Evolutionary conservation across 129 eudicot species (phyloP), one percentile per base, ranked within the genome.

Genomic region (Logfia minima): DNA sequence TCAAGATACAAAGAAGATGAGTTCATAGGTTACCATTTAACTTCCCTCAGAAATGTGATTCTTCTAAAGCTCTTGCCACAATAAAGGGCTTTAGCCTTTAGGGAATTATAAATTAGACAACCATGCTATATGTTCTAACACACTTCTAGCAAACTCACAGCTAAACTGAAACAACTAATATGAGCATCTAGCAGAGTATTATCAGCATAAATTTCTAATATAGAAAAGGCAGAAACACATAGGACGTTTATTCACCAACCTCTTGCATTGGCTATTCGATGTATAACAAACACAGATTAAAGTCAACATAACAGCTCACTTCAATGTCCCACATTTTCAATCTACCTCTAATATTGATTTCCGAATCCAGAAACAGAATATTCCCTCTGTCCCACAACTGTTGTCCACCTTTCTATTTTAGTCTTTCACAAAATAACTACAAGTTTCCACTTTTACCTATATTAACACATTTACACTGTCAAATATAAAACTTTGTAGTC

Each of bases 301-400:
- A 17, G 4, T 18, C 3, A 24, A 26, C 65, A 41, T 10, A 9
- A 41, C 2, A 41, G 48, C 48, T 41, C 48, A 19, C 60, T 5
- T 48, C 31, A 13, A 43, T 24, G 22, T 66, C 17, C 48, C 71
- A 66, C 26, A 67, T 14, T n/a, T n/a, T 35, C 58, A 21, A 17
- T 55, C 65, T 64, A 72, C 67, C 35, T 53, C 31, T 31, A 32
- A 56, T 63, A 6, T 8, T 39, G 5, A 74, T 74, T 39, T 24
- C 78, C 59, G 39, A 60, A 74, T 74, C 56, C 24, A 72, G 24
- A 74, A 74, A 2, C 11, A 41, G 59, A 35, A 41, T 41, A 41
- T 41, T 41, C 14, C 14, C 48, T 2, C 37, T 3, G 4, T 4
- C 59, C 59, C 59, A 52, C 6, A 52, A 52, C 59, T 6, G 2